Evolutionary conservation across 805 yeast species (phyloP), one percentile per base, ranked within the genome.

Genomic region (Metschnikowia koreensis): DNA sequence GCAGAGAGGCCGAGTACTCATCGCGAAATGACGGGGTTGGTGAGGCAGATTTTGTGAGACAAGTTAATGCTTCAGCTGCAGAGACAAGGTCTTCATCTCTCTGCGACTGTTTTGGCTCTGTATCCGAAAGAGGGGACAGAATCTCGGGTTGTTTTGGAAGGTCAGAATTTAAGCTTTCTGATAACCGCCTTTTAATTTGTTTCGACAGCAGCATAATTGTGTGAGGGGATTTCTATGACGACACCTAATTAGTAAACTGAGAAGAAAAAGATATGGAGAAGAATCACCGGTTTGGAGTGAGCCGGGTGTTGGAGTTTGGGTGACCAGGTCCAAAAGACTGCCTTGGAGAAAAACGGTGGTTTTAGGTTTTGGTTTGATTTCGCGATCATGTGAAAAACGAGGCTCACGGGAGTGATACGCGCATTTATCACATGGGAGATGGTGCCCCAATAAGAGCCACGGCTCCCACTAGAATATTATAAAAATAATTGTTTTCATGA

Each of bases 51-150:
- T 55, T 58, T 31, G 68, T 71, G 42, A 74, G 66, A 50, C 67
- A 67, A 7, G 79, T 68, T 43, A 75, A 64, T 1, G 74, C 76
- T 50, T 74, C 75, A 10, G 79, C 79, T 0, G 77, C 76, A 8
- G 67, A 59, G 7, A 71, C 73, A 38, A 71, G 47, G 33, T 68
- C 74, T 22, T 54, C 53, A 40, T 63, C 67, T 34, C 47, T 29
- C 4, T 46, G 22, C 34, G 28, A 27, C 11, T 43, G 40, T 31
- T 36, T 27, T 27, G 39, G 16, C 17, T 13, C 45, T 9, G 37
- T 29, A n/a, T 38, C 48, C 8, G 40, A 37, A 13, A 38, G 45
- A 3, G 44, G 47, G 13, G 42, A 38, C 38, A 9, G 37, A 22
- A n/a, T 16, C 17, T 47, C 52, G 16, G 36, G 34, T 15, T 39